These are phyloP conservation scores for Fusarium globosum DNA, from an alignment of 2,329 filamentous ascomycete species.

Conservation along the genomic window DNA sequence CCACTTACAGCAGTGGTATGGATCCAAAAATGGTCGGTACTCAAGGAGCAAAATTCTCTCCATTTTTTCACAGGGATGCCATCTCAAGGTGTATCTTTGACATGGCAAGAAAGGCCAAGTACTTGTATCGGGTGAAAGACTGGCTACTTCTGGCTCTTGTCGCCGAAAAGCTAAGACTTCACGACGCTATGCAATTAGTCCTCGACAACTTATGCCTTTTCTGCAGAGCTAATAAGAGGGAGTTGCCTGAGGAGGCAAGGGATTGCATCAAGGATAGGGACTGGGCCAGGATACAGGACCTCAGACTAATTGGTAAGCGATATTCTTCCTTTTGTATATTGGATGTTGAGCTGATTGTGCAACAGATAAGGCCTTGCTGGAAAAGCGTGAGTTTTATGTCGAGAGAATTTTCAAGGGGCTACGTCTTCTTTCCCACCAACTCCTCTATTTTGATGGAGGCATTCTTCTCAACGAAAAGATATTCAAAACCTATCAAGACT, in stretches of 20 bases:
- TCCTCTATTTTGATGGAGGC: conserved; percentile 9
- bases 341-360: background rate
- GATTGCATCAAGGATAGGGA: conserved; percentile 2
- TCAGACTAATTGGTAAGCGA: conserved; percentile 11
- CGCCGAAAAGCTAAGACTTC: conserved; percentile 15
- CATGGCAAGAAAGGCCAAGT: background rate
- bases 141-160: conserved; percentile 34
- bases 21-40: background rate
- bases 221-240: background rate
- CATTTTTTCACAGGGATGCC: background rate
- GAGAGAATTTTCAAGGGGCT: conserved; percentile 13
- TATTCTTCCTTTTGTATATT: no score
- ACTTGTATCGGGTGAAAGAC: conserved; percentile 7
- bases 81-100: conserved; percentile 3
- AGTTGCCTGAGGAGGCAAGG: background rate
- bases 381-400: background rate
- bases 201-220: background rate
- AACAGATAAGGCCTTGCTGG: conserved; percentile 7
- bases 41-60: background rate
- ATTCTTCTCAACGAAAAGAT: conserved; percentile 14
- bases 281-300: background rate
- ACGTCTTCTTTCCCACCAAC: conserved; percentile 22
- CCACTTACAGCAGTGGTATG: background rate
- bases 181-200: background rate
- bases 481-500: background rate